Evolutionary conservation across 2,329 filamentous ascomycete genomes (phyloP).

Genomic region (Cordyceps farinosa): DNA sequence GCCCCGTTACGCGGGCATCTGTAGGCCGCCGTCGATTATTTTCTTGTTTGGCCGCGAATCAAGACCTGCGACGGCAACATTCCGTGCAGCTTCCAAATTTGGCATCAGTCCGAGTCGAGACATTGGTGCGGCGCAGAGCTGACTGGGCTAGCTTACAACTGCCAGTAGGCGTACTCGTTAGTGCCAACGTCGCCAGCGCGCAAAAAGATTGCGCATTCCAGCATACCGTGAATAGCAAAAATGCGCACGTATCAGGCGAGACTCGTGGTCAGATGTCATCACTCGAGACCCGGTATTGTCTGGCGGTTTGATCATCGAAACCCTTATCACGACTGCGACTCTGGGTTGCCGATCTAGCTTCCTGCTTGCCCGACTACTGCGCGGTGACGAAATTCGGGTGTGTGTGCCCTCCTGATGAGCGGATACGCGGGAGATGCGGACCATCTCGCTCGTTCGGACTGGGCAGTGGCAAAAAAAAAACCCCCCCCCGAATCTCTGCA

Average conservation of each 20-base stretch:
- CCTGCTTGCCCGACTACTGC: not conserved
- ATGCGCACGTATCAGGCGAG: not conserved
- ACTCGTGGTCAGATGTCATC: not conserved
- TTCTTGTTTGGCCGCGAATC: too few relatives aligned
- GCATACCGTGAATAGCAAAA: not conserved
- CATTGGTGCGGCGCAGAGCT: not conserved
- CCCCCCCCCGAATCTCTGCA: not conserved
- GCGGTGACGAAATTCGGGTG: not conserved
- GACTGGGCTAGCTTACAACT: too few relatives aligned
- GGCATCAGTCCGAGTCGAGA: not conserved
- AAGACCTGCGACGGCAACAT: not conserved
- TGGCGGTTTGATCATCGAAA: not conserved
- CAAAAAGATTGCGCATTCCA: not conserved
- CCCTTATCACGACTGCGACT: not conserved
- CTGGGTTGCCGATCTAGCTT: not conserved
- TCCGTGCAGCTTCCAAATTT: slow-evolving; percentile 7
- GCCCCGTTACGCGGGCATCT: not conserved
- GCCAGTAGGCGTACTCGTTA: not conserved
- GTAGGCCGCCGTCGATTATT: not conserved
- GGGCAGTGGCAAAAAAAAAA: not conserved
- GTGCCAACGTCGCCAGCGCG: not conserved
- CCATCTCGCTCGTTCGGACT: not conserved
- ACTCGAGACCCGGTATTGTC: too few relatives aligned
- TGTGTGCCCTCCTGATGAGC: too few relatives aligned
- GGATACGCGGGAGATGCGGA: too few relatives aligned